These are phyloP conservation scores for Yamadazyma blattariae DNA, from an alignment of 1,139 yeast genomes.

Conservation along the genomic window DNA sequence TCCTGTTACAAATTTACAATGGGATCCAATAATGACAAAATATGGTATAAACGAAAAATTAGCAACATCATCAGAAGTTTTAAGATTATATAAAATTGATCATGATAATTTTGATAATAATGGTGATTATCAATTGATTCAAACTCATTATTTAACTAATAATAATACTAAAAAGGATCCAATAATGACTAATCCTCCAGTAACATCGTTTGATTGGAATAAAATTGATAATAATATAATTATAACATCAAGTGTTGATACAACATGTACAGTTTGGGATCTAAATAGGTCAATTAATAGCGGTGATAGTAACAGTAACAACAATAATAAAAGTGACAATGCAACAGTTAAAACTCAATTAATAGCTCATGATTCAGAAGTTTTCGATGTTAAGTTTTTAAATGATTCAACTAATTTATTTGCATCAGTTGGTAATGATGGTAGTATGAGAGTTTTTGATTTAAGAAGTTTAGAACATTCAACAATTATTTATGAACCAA, in stretches of 20 bases:
- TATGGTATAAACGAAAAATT: constrained; percentile 38
- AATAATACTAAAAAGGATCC: constrained; percentile 20
- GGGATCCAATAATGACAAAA: constrained; percentile 57
- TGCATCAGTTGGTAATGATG: constrained; percentile 94
- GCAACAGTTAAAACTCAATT: constrained; percentile 89
- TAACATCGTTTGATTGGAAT: constrained; percentile 95
- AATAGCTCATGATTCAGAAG: constrained; percentile 95
- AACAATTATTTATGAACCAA: constrained; percentile 82
- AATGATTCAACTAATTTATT: constrained; percentile 75
- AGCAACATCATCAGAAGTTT: constrained; percentile 70
- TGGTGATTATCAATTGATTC: constrained; percentile 31
- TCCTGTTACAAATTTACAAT: constrained; percentile 67
- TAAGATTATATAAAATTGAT: constrained; percentile 61
- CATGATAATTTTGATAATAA: constrained; percentile 28
- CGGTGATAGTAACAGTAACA: neutral
- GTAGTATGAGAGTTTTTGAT: constrained; percentile 90
- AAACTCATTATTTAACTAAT: constrained; percentile 43
- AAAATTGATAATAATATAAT: constrained; percentile 63
- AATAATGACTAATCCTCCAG: constrained; percentile 65
- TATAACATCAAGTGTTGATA: constrained; percentile 87
- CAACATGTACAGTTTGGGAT: constrained; percentile 98
- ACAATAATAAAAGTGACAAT: constrained; percentile 36
- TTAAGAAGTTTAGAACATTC: constrained; percentile 87
- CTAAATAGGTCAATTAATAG: constrained; percentile 34
- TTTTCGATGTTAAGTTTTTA: constrained; percentile 85